A percentile compares a stretch with the other conserved stretches of the same genome.
phyloP scores from a whole-genome alignment of 305 asterid species.

The Solanum hybrid region DNA sequence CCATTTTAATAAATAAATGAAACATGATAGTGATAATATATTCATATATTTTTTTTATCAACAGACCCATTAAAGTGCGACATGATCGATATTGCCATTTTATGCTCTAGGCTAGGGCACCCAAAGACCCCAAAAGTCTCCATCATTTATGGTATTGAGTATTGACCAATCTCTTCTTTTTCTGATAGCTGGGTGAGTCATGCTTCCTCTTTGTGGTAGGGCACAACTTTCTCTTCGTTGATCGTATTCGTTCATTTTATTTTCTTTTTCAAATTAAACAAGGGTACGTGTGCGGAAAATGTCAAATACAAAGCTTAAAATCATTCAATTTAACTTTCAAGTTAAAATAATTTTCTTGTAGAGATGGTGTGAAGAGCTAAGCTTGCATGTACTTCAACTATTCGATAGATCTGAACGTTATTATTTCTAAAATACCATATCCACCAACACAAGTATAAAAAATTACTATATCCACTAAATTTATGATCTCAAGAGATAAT shows the following conservation, averaged over 20 bases:
- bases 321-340: neutral
- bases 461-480: neutral
- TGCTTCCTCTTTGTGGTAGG: neutral
- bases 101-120: neutral
- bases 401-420: neutral
- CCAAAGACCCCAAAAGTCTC: neutral
- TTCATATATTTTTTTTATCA: neutral
- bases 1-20: neutral
- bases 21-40: neutral
- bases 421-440: neutral
- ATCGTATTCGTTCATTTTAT: neutral
- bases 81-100: neutral
- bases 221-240: neutral
- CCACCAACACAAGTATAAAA: neutral
- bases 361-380: too few relatives aligned
- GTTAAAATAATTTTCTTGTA: neutral
- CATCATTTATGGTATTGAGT: neutral
- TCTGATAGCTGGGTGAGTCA: neutral
- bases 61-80: neutral
- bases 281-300: neutral
- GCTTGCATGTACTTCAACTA: neutral
- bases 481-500: neutral
- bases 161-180: neutral
- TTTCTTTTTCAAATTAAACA: neutral
- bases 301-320: neutral